Evolutionary conservation across 2,329 filamentous ascomycete genomes (phyloP), one percentile per base, ranked within the genome.

Genomic region (Arthrobotrys megalospora): DNA sequence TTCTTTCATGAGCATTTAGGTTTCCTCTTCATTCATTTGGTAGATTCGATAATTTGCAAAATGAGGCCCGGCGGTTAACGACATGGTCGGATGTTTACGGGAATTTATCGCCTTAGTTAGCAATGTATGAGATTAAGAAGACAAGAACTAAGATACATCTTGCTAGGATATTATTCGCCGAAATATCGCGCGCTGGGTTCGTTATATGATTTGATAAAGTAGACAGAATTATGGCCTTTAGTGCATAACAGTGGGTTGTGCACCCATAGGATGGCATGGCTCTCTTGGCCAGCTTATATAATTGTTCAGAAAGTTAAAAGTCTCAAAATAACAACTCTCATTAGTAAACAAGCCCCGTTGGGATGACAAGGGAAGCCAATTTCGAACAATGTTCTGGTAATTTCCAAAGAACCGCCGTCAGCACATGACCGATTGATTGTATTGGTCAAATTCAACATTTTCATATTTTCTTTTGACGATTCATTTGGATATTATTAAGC

Each of bases 131-230:
- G 1, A 24, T n/a, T 11, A 28, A 32, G 12, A 47, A 11, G 8
- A 32, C 8, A 43, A 32, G 5, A 32, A 7, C 6, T 0, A 64
- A 14, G 58, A 32, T 6, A 8, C 6, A 10, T 28, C n/a, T 32
- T 64, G 58, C 58, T 3, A 48, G 21, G 32, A 64, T 64, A 34
- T 1, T 8, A 64, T 4, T n/a, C 47, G 58, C 32, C 38, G 11
- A 48, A 47, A 64, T 19, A 32, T 64, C 7, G 58, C 7, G 58
- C 58, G 19, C 41, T 64, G 16, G 58, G 58, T 12, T 64, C 38
- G 19, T 47, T 64, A 11, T 64, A 48, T 12, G 21, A n/a, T 11
- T 64, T 36, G 6, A 19, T 64, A 24, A 64, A 64, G 41, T 11
- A 48, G 16, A 48, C 7, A 10, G 21, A 47, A 32, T 28, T 64